A percentile compares a stretch with the other conserved stretches of the same genome.
Conservation (phyloP, 2,329 filamentous ascomycete genomes). For the Ampelomyces quisqualis region DNA sequence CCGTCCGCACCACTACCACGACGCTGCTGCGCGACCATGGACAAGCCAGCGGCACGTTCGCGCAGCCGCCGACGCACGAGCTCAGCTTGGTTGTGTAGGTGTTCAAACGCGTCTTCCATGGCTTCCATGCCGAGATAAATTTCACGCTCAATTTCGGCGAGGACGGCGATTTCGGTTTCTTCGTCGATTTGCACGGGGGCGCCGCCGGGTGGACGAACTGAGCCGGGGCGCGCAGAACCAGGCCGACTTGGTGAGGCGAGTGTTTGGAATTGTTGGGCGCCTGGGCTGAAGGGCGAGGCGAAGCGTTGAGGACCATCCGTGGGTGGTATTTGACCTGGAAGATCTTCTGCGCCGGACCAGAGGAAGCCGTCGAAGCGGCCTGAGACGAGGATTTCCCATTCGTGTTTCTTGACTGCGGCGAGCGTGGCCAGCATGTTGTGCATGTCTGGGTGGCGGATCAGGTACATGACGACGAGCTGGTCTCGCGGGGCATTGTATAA, state of each 20-base stretch:
- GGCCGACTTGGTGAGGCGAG: too few relatives aligned
- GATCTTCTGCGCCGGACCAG: slow-evolving; percentile 81
- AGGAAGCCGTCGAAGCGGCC: slow-evolving; percentile 95
- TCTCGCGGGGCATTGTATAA: slow-evolving; percentile 73
- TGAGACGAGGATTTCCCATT: slow-evolving; percentile 94
- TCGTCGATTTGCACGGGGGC: slow-evolving; percentile 87
- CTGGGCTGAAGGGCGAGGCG: slow-evolving; percentile 56
- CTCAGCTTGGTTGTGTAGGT: slow-evolving; percentile 83
- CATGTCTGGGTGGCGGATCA: slow-evolving; percentile 77
- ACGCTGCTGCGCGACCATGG: slow-evolving; percentile 61
- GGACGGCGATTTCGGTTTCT: slow-evolving; percentile 84
- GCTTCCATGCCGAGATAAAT: slow-evolving; percentile 94
- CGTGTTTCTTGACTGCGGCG: slow-evolving; percentile 82
- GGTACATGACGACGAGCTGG: slow-evolving; percentile 80
- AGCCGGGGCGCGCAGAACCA: slow-evolving; percentile 22
- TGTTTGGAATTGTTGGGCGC: too few relatives aligned
- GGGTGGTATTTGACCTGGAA: slow-evolving; percentile 46
- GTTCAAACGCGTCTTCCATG: slow-evolving; percentile 90
- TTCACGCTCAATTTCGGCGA: slow-evolving; percentile 89
- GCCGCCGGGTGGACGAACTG: slow-evolving; percentile 42
- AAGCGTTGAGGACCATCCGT: slow-evolving; percentile 42
- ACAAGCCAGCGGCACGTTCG: slow-evolving; percentile 77
- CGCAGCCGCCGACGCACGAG: slow-evolving; percentile 74
- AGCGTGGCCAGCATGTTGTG: slow-evolving; percentile 87
- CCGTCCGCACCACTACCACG: slow-evolving; percentile 49